Conservation (phyloP, 2,329 filamentous ascomycete species). For the Bretziella fagacearum region DNA sequence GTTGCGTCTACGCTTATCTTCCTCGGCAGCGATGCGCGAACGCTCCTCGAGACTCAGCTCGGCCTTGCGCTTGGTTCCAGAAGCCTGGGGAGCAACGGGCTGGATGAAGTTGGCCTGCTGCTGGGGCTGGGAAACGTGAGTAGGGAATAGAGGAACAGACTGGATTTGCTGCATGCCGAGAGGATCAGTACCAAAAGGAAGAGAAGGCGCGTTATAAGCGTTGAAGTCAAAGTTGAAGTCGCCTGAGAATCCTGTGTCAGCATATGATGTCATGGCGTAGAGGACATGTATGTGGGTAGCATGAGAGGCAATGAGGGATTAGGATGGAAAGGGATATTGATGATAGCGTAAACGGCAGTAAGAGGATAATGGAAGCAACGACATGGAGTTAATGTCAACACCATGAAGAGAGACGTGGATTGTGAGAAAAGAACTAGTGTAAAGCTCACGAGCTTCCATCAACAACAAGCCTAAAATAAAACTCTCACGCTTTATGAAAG, state of each 20-base stretch:
- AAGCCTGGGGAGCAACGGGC: constrained; percentile 20
- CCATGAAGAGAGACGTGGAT: no score
- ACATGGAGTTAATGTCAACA: background rate
- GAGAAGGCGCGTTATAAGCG: constrained; percentile 20
- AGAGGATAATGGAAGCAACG: background rate
- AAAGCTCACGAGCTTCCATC: no score
- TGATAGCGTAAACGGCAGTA: background rate
- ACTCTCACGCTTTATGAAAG: background rate
- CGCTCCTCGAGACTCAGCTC: constrained; percentile 48
- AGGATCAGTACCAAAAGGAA: constrained; percentile 5
- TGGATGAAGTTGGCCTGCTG: constrained; percentile 11
- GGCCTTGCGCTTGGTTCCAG: constrained; percentile 27
- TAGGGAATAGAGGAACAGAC: constrained; percentile 30
- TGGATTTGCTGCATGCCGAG: constrained; percentile 35
- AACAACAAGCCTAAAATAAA: no score
- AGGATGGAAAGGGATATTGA: background rate
- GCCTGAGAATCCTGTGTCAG: constrained; percentile 9
- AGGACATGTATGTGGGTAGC: background rate
- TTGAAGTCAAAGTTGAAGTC: constrained; percentile 24
- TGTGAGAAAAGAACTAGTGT: no score
- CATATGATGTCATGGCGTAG: constrained; percentile 10
- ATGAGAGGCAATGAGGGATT: background rate
- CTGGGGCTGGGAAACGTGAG: constrained; percentile 21
- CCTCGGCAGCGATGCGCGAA: constrained; percentile 59
- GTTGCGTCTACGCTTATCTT: constrained; percentile 79